Evolutionary conservation across 768 basidiomycete genomes (phyloP).

Genomic region (Russula compacta): DNA sequence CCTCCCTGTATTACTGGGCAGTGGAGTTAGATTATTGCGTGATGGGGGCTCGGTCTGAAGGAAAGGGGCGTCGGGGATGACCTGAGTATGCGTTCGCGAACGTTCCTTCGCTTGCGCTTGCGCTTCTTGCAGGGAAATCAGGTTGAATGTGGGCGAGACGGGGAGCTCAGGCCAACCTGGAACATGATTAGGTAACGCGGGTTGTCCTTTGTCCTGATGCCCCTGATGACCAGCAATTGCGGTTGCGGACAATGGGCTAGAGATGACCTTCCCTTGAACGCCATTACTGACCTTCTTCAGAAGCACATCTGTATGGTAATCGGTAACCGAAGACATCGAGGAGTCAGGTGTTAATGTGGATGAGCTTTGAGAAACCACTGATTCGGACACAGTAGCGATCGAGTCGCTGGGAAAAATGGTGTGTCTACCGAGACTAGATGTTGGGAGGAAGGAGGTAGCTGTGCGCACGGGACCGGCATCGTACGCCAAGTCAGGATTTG

Average conservation of each 20-base stretch:
- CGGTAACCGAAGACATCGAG: slow-evolving; percentile 15
- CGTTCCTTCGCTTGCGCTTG: slow-evolving; percentile 52
- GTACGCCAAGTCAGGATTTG: slow-evolving; percentile 61
- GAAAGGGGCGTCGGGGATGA: slow-evolving; percentile 26
- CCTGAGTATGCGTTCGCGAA: slow-evolving; percentile 41
- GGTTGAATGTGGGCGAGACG: slow-evolving; percentile 43
- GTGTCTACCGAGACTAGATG: slow-evolving; percentile 22
- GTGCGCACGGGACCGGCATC: slow-evolving; percentile 17
- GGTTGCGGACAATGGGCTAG: slow-evolving; percentile 6
- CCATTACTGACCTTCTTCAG: slow-evolving; percentile 9
- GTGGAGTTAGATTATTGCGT: slow-evolving; percentile 8
- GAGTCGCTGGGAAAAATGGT: slow-evolving; percentile 14
- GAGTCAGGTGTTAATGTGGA: slow-evolving; percentile 23
- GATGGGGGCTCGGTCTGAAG: slow-evolving; percentile 27
- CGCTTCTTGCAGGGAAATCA: slow-evolving; percentile 74
- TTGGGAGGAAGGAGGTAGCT: slow-evolving; percentile 28
- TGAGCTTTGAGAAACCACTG: slow-evolving; percentile 26
- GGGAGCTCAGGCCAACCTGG: slow-evolving; percentile 42
- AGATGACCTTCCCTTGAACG: slow-evolving; percentile 18
- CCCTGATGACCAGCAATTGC: neutral
- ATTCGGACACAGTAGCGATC: slow-evolving; percentile 23
- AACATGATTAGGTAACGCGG: slow-evolving; percentile 18
- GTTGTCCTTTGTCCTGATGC: slow-evolving; percentile 4
- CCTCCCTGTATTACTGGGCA: slow-evolving; percentile 22
- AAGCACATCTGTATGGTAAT: slow-evolving; percentile 9